Conservation (phyloP, 352 stramenopile genomes). For the Globisporangium paroecandrum region DNA sequence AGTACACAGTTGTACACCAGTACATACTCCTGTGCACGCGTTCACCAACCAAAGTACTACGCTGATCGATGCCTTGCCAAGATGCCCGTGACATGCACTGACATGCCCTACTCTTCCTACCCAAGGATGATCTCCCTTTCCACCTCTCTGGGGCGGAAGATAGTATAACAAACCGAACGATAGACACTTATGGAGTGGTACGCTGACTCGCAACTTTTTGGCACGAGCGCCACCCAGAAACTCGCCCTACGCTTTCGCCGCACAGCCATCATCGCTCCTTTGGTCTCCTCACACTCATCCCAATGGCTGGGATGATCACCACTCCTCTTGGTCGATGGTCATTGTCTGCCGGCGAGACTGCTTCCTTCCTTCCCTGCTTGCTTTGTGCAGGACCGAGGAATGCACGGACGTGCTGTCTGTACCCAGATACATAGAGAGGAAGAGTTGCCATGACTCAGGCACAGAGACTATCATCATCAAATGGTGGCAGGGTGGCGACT, state of each 20-base stretch:
- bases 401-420: not conserved
- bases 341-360: not conserved
- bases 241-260: not conserved
- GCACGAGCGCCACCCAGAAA: too few species aligned
- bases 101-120: too few species aligned
- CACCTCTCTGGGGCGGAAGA: not conserved
- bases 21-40: not conserved
- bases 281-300: not conserved
- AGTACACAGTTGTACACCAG: not conserved
- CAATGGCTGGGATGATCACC: not conserved
- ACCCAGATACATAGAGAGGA: not conserved
- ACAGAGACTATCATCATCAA: not conserved
- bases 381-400: too few species aligned
- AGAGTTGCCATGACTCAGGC: not conserved
- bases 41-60: not conserved
- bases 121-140: not conserved
- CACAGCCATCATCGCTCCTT: not conserved
- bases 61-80: too few species aligned
- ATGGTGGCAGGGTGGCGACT: not conserved
- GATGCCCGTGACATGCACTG: not conserved
- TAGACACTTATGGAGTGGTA: not conserved
- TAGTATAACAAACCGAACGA: not conserved
- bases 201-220: not conserved
- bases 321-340: too few species aligned
- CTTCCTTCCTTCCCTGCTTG: not conserved